Evolutionary conservation across 2,329 filamentous ascomycete genomes (phyloP).

Genomic region (Claviceps pazoutovae): DNA sequence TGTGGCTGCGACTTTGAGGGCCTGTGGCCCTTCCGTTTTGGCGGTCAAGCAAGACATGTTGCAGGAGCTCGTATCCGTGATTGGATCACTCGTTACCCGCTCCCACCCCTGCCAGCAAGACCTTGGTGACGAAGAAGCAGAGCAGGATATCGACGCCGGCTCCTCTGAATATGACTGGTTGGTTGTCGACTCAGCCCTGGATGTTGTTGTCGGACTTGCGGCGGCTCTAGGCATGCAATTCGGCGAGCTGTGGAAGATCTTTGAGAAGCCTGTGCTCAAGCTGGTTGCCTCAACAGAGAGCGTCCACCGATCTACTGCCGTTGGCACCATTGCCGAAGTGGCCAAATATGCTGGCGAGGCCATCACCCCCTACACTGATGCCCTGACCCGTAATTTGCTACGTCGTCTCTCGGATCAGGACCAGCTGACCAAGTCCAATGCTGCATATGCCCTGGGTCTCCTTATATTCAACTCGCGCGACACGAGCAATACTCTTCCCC

Average conservation of each 20-base stretch:
- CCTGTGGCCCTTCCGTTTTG: slow-evolving; percentile 77
- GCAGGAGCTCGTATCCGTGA: slow-evolving; percentile 60
- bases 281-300: slow-evolving; percentile 76
- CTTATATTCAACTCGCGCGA: slow-evolving; percentile 72
- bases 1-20: slow-evolving; percentile 76
- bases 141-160: slow-evolving; percentile 56
- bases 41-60: slow-evolving; percentile 53
- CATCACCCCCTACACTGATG: slow-evolving; percentile 68
- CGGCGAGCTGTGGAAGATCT: slow-evolving; percentile 84
- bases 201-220: slow-evolving; percentile 75
- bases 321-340: slow-evolving; percentile 86
- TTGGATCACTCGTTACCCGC: slow-evolving; percentile 72
- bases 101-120: slow-evolving; percentile 89
- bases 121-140: slow-evolving; percentile 67
- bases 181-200: slow-evolving; percentile 84
- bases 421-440: slow-evolving; percentile 84
- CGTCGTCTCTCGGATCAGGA: slow-evolving; percentile 86
- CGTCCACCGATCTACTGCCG: slow-evolving; percentile 76
- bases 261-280: slow-evolving; percentile 82
- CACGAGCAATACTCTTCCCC: slow-evolving; percentile 52
- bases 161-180: slow-evolving; percentile 97
- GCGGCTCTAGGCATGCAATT: slow-evolving; percentile 71
- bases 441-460: slow-evolving; percentile 79
- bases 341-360: slow-evolving; percentile 68
- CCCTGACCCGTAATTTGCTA: slow-evolving; percentile 65